Conservation (phyloP, 192 early-diverging fungal genomes). For the Coemansia sp. region DNA sequence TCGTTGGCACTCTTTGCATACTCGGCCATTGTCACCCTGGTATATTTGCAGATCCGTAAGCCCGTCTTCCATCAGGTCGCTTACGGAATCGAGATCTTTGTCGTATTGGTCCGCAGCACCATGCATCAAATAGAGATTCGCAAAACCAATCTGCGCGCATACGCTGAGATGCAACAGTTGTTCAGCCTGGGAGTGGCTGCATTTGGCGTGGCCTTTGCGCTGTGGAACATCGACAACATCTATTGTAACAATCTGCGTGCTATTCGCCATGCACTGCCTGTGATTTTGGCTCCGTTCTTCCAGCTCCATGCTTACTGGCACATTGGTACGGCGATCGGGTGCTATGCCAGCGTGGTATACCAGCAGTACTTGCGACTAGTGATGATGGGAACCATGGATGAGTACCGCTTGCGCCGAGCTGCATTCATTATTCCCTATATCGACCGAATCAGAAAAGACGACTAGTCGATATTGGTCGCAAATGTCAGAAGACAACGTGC, state of each 20-base stretch:
- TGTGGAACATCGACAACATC: constrained; percentile 85
- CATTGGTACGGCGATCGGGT: constrained; percentile 60
- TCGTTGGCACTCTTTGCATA: constrained; percentile 56
- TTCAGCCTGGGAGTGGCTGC: constrained; percentile 39
- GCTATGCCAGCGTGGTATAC: constrained; percentile 58
- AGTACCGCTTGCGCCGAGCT: constrained; percentile 37
- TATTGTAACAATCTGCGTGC: constrained; percentile 61
- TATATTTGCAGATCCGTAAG: constrained; percentile 65
- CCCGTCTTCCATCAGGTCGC: constrained; percentile 72
- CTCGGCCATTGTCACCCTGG: constrained; percentile 54
- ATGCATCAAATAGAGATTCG: constrained; percentile 45
- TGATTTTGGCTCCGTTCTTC: constrained; percentile 54
- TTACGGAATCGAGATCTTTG: constrained; percentile 58
- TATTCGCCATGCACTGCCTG: constrained; percentile 51
- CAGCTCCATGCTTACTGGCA: constrained; percentile 73
- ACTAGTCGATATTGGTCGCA: neutral
- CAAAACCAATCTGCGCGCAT: constrained; percentile 39
- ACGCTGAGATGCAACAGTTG: constrained; percentile 37
- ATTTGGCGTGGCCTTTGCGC: constrained; percentile 58
- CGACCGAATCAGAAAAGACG: constrained; percentile 13
- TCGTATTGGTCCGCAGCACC: constrained; percentile 52
- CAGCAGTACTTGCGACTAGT: constrained; percentile 59
- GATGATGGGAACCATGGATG: constrained; percentile 43
- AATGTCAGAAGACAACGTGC: too few relatives aligned
- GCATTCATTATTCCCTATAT: constrained; percentile 51